Evolutionary conservation across 257 asterid genomes (phyloP).

Genomic region (Capsicum baccatum): DNA sequence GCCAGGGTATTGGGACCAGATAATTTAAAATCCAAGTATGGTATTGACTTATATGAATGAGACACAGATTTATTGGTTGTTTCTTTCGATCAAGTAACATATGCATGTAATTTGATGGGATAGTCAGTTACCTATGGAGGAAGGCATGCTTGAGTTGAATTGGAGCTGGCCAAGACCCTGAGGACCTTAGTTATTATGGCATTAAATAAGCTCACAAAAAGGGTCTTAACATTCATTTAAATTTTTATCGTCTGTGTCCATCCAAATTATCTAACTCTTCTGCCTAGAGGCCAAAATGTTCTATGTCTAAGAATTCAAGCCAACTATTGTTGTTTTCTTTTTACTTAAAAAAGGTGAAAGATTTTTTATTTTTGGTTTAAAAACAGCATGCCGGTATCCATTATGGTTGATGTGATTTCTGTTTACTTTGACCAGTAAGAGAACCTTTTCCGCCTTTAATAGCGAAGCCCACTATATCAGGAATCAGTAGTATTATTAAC

Average conservation of each 20-base stretch:
- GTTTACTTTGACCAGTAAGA: neutral
- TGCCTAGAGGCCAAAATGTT: neutral
- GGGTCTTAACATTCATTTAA: neutral
- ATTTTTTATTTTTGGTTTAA: neutral
- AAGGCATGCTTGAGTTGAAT: conserved; percentile 4
- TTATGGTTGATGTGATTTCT: conserved; percentile 1
- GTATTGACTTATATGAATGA: neutral
- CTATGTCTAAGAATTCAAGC: neutral
- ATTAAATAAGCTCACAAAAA: neutral
- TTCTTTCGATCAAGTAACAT: neutral
- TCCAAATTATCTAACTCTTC: neutral
- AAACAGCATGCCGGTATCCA: neutral
- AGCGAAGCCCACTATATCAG: neutral
- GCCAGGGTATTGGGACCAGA: neutral
- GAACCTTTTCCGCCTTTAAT: neutral
- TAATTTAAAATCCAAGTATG: neutral
- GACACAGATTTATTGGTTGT: neutral
- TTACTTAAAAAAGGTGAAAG: neutral
- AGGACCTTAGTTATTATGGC: neutral
- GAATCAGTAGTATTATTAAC: neutral
- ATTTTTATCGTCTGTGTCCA: neutral
- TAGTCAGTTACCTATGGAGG: neutral
- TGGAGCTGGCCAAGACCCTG: conserved; percentile 16
- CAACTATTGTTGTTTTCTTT: conserved; percentile 2
- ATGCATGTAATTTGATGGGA: conserved; percentile 3